A percentile compares a stretch with the other conserved stretches of the same genome.
These are phyloP conservation scores for Mallotus japonicus DNA, from an alignment of 441 rosid genomes.

Conservation along the genomic window DNA sequence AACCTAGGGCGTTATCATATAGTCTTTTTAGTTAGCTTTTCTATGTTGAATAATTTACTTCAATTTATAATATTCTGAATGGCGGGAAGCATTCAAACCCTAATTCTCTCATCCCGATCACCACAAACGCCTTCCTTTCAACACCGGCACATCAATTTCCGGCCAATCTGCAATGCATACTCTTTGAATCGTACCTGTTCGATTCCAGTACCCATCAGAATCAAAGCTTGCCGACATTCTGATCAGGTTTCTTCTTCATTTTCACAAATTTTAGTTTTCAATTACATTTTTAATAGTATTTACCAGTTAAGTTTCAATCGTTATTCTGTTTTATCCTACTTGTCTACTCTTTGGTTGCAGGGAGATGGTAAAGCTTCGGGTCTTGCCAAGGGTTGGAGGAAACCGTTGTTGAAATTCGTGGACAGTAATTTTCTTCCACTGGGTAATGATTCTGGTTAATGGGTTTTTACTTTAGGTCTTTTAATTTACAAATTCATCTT, in stretches of 20 bases:
- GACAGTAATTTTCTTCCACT: slow-evolving; percentile 76
- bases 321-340: too few species aligned
- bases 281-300: neutral
- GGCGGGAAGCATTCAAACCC: slow-evolving; percentile 35
- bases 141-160: slow-evolving; percentile 26
- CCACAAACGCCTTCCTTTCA: slow-evolving; percentile 22
- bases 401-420: slow-evolving; percentile 48
- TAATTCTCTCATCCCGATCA: slow-evolving; percentile 27
- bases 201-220: slow-evolving; percentile 25
- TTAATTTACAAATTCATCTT: slow-evolving; percentile 1
- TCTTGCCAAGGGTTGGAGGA: slow-evolving; percentile 37
- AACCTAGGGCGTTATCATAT: too few species aligned
- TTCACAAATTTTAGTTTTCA: neutral
- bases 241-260: slow-evolving; percentile 35
- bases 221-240: slow-evolving; percentile 44
- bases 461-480: neutral
- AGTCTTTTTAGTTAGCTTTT: too few species aligned
- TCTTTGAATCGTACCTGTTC: slow-evolving; percentile 24
- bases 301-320: neutral
- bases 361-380: slow-evolving; percentile 27
- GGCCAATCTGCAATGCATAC: slow-evolving; percentile 18
- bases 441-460: slow-evolving; percentile 34
- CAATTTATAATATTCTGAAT: too few species aligned
- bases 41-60: too few species aligned
- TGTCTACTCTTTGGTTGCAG: slow-evolving; percentile 30